Conservation (phyloP, 2,329 filamentous ascomycete species). For the Graphilbum ipis-grandicollis region DNA sequence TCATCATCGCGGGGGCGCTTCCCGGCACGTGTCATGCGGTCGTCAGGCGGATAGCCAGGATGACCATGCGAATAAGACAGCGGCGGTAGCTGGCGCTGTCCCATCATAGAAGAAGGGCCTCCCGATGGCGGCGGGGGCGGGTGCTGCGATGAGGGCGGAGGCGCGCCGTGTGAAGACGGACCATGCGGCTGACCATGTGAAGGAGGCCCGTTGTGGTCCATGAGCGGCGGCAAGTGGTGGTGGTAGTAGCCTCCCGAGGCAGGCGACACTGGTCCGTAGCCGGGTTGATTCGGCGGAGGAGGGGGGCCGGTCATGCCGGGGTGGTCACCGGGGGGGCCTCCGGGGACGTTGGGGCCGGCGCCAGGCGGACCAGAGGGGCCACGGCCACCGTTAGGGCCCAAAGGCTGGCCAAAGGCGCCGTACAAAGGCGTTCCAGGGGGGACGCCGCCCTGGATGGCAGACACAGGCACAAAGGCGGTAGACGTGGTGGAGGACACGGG, state of each 20-base stretch:
- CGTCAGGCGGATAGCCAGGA: background rate
- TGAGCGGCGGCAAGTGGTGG: slow-evolving; percentile 2
- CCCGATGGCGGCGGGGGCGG: slow-evolving; percentile 5
- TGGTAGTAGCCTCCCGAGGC: slow-evolving; percentile 5
- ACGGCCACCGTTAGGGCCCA: slow-evolving; percentile 13
- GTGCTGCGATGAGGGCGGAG: too few species aligned
- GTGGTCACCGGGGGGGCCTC: slow-evolving; percentile 3
- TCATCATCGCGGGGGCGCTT: slow-evolving; percentile 8
- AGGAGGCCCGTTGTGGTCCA: slow-evolving; percentile 5
- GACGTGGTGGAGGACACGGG: slow-evolving; percentile 35
- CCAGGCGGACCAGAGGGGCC: slow-evolving; percentile 5
- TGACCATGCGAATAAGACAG: slow-evolving; percentile 11
- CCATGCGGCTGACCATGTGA: slow-evolving; percentile 6
- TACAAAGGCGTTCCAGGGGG: slow-evolving; percentile 38
- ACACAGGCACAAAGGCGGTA: slow-evolving; percentile 41
- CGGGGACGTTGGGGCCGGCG: slow-evolving; percentile 6
- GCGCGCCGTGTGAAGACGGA: too few species aligned
- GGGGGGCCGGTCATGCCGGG: slow-evolving; percentile 6
- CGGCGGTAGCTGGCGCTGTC: slow-evolving; percentile 19
- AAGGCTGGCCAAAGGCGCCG: slow-evolving; percentile 39
- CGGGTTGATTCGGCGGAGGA: slow-evolving; percentile 1
- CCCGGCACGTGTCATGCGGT: background rate
- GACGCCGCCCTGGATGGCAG: slow-evolving; percentile 38
- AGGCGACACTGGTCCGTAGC: slow-evolving; percentile 11
- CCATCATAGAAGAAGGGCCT: slow-evolving; percentile 9